Evolutionary conservation across 108 stramenopile genomes (phyloP).

Genomic region (Fistulifera solaris): DNA sequence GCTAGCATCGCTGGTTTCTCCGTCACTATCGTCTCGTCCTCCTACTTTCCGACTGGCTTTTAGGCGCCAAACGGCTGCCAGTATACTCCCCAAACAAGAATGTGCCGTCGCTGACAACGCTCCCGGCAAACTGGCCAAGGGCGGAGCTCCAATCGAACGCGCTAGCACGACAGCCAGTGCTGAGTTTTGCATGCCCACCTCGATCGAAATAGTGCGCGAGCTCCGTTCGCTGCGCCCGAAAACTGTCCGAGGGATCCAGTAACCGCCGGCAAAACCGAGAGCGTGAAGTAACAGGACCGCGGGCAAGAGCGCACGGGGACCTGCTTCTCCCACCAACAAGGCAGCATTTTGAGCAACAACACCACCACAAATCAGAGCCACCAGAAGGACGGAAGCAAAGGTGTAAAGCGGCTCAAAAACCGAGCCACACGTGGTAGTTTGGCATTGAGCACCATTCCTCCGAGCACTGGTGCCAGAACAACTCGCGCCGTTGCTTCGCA

Average conservation of each 20-base stretch:
- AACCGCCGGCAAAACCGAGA: constrained; percentile 79
- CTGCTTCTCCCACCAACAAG: constrained; percentile 22
- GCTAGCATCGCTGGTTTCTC: too few relatives aligned
- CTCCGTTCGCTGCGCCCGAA: constrained; percentile 50
- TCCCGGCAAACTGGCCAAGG: constrained; percentile 79
- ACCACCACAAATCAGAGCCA: constrained; percentile 86
- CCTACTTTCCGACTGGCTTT: neutral
- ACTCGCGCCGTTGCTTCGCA: constrained; percentile 70
- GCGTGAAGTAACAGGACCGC: constrained; percentile 62
- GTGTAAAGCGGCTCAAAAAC: constrained; percentile 59
- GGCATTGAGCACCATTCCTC: constrained; percentile 81
- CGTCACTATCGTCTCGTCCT: neutral
- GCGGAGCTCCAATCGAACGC: constrained; percentile 70
- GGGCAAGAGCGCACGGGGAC: constrained; percentile 30
- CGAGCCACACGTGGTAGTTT: constrained; percentile 44
- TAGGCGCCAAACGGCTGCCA: constrained; percentile 80
- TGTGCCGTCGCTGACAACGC: constrained; percentile 86
- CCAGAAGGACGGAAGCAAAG: constrained; percentile 76
- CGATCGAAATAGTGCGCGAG: constrained; percentile 82
- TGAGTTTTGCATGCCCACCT: constrained; percentile 94
- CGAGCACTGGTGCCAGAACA: constrained; percentile 75
- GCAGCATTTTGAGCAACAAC: constrained; percentile 80
- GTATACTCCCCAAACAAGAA: constrained; percentile 77
- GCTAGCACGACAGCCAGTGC: constrained; percentile 93
- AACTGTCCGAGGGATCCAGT: constrained; percentile 38